Evolutionary conservation across 768 basidiomycete species (phyloP).

Genomic region (Phaffia australis): DNA sequence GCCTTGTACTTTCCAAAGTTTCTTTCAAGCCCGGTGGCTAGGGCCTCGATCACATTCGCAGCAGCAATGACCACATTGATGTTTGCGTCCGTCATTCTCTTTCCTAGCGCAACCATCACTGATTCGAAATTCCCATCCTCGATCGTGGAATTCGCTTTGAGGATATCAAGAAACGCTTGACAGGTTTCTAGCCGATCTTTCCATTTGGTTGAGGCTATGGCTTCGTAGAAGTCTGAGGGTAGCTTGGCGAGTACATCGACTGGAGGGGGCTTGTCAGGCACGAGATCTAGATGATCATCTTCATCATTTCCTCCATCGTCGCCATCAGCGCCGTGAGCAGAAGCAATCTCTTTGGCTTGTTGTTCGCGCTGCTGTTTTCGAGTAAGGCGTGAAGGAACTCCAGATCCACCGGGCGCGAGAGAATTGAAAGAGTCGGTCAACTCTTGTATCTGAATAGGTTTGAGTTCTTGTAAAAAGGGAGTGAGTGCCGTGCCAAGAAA

Average conservation of each 20-base stretch:
- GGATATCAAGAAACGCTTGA: constrained; percentile 63
- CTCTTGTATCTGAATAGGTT: constrained; percentile 94
- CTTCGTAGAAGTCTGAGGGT: constrained; percentile 59
- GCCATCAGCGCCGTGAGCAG: constrained; percentile 28
- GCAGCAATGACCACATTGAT: constrained; percentile 89
- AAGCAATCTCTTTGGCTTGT: constrained; percentile 40
- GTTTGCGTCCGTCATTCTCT: constrained; percentile 82
- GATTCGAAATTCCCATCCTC: constrained; percentile 71
- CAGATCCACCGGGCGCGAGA: constrained; percentile 61
- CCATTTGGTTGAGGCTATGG: constrained; percentile 87
- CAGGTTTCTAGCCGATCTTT: constrained; percentile 84
- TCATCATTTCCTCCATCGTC: constrained; percentile 38
- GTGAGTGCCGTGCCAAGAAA: constrained; percentile 76
- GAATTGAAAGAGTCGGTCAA: constrained; percentile 78
- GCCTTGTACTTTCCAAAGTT: constrained; percentile 67
- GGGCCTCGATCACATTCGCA: constrained; percentile 67
- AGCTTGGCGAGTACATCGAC: constrained; percentile 67
- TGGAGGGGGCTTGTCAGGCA: constrained; percentile 46
- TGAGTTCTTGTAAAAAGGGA: constrained; percentile 74
- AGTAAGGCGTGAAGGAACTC: constrained; percentile 71
- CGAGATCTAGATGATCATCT: constrained; percentile 43
- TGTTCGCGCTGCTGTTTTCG: constrained; percentile 55
- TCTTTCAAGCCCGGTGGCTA: constrained; percentile 68
- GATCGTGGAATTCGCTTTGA: constrained; percentile 62
- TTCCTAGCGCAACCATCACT: constrained; percentile 61